Conservation (phyloP, 1,284 basidiomycete genomes). For the Porogramme epimiltina region DNA sequence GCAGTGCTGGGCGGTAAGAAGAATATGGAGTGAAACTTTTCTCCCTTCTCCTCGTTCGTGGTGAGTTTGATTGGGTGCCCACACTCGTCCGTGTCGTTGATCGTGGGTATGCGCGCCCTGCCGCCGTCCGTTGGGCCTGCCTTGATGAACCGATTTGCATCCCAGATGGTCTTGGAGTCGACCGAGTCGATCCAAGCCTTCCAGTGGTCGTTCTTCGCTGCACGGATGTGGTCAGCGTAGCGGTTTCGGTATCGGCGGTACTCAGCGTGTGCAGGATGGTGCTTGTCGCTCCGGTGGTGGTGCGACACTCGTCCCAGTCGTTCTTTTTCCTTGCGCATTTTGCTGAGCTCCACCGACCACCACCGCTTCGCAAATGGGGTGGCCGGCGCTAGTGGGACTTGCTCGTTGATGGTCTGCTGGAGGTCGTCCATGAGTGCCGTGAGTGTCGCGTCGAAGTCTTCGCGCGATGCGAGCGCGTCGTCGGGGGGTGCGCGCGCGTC, state of each 20-base stretch:
- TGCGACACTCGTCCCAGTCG: conserved; percentile 27
- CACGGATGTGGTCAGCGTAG: conserved; percentile 32
- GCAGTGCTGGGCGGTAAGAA: conserved; percentile 30
- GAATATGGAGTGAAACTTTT: conserved; percentile 30
- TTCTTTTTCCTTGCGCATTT: conserved; percentile 22
- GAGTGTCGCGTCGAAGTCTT: conserved; percentile 12
- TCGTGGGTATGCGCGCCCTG: conserved; percentile 32
- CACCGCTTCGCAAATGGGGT: conserved; percentile 29
- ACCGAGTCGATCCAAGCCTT: conserved; percentile 35
- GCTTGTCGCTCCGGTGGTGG: conserved; percentile 33
- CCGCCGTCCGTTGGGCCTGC: conserved; percentile 32
- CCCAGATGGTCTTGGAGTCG: conserved; percentile 32
- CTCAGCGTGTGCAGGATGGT: conserved; percentile 29
- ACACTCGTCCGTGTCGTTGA: background rate
- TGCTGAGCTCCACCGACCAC: conserved; percentile 30
- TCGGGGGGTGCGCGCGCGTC: background rate
- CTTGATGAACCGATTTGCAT: conserved; percentile 32
- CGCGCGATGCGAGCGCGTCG: background rate
- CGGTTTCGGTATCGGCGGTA: conserved; percentile 19
- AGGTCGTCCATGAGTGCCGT: conserved; percentile 21
- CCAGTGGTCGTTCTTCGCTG: conserved; percentile 38
- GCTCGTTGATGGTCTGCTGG: conserved; percentile 15
- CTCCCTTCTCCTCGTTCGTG: conserved; percentile 31
- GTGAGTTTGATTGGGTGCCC: background rate
- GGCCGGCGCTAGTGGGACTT: conserved; percentile 26